These are phyloP conservation scores for Chytriomyces confervae DNA, from an alignment of 192 early-diverging fungal species.

Conservation along the genomic window DNA sequence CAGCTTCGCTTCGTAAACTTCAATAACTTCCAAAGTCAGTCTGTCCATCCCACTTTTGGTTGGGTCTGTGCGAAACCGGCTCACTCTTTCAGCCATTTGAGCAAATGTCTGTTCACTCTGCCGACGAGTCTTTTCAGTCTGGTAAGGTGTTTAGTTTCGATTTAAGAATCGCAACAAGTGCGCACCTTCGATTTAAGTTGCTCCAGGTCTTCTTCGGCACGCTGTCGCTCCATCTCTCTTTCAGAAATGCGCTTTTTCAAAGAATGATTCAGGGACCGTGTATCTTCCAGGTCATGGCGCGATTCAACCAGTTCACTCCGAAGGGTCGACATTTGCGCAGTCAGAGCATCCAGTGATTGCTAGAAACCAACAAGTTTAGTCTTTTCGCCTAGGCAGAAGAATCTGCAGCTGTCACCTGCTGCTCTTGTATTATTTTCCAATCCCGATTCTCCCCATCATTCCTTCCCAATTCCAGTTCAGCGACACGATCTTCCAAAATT, in stretches of 20 bases:
- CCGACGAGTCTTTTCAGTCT: conserved; percentile 36
- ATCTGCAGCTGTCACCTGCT: conserved; percentile 8
- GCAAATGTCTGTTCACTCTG: conserved; percentile 44
- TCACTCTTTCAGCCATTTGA: conserved; percentile 25
- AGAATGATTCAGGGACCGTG: not conserved
- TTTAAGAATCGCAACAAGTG: not conserved
- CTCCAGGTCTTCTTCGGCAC: conserved; percentile 11
- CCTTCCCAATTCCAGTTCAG: not conserved
- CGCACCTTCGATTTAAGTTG: not conserved
- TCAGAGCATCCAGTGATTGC: not conserved
- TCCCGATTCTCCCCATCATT: conserved; percentile 9
- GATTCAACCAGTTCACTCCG: conserved; percentile 16
- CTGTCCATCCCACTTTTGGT: conserved; percentile 49
- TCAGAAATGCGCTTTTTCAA: conserved; percentile 18
- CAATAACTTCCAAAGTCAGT: conserved; percentile 49
- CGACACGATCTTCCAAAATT: conserved; percentile 2
- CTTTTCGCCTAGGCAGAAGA: no score
- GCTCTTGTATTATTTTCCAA: conserved; percentile 33
- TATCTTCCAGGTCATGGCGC: conserved; percentile 31
- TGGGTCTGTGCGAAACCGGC: conserved; percentile 38
- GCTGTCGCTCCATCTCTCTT: not conserved
- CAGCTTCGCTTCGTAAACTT: conserved; percentile 48
- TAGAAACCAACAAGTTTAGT: not conserved
- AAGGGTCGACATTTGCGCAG: conserved; percentile 22
- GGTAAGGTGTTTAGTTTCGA: not conserved